A percentile compares a stretch with the other conserved stretches of the same genome.
Conservation (phyloP, 139 green algal species). For the Deuterostichococcus epilithicus region DNA sequence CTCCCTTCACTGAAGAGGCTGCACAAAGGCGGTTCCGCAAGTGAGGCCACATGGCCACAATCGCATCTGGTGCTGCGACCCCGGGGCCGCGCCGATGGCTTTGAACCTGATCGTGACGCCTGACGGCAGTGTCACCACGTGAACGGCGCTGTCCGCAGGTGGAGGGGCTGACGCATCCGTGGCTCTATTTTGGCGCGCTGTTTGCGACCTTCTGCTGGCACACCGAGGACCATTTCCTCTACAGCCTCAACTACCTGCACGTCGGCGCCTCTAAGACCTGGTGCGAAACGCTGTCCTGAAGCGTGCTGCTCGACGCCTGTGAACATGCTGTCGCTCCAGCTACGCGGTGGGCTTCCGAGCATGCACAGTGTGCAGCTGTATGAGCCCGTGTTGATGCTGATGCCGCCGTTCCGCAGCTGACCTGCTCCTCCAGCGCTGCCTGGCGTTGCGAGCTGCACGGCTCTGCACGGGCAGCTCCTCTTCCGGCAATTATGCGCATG, state of each 20-base stretch:
- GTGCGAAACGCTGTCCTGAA: constrained; percentile 1
- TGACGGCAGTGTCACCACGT: no score
- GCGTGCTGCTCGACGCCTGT: not conserved
- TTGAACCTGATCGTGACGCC: no score
- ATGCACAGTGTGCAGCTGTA: not conserved
- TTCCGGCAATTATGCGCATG: not conserved
- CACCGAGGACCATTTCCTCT: constrained; percentile 34
- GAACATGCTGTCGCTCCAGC: no score
- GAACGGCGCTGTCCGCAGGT: constrained; percentile 3
- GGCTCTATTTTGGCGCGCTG: constrained; percentile 21
- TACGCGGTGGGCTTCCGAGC: not conserved
- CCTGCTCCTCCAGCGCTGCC: no score
- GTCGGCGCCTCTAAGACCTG: constrained; percentile 41
- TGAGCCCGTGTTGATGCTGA: not conserved
- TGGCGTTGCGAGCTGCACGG: no score
- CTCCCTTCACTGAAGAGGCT: no score
- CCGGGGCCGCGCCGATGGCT: no score
- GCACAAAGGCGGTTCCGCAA: no score
- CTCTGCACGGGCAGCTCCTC: no score
- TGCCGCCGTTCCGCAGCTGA: not conserved
- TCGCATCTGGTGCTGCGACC: no score
- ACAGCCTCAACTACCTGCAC: constrained; percentile 44
- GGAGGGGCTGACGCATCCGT: constrained; percentile 17
- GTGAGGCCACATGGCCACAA: no score
- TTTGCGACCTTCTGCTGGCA: constrained; percentile 38